phyloP scores from a whole-genome alignment of 2,329 filamentous ascomycete species.

The Tolypocladium capitatum region DNA sequence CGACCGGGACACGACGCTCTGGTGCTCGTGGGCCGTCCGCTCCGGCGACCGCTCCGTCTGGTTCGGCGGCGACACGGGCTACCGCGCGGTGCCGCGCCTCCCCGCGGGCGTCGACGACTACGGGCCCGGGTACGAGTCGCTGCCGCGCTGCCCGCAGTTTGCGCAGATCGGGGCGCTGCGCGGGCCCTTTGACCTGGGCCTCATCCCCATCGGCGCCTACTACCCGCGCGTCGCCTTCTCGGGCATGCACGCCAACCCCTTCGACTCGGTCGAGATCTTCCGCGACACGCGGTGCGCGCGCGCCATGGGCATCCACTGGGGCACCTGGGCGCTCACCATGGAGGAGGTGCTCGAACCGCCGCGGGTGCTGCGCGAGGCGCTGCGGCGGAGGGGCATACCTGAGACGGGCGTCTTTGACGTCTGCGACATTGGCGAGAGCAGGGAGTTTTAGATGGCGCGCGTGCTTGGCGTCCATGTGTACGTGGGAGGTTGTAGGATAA shows the following conservation, averaged over 20 bases:
- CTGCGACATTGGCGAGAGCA: slow-evolving; percentile 73
- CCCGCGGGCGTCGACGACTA: slow-evolving; percentile 57
- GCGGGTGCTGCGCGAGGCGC: slow-evolving; percentile 53
- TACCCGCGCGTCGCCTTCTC: slow-evolving; percentile 60
- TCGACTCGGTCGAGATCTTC: slow-evolving; percentile 84
- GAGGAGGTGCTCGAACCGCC: slow-evolving; percentile 83
- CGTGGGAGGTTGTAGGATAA: too few relatives aligned
- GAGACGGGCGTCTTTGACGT: slow-evolving; percentile 69
- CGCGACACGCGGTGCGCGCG: slow-evolving; percentile 62
- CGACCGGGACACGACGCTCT: slow-evolving; percentile 66
- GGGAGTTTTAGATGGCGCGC: slow-evolving; percentile 64
- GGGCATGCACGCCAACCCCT: slow-evolving; percentile 73
- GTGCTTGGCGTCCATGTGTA: too few relatives aligned
- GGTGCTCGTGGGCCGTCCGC: slow-evolving; percentile 73
- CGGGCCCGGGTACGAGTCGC: slow-evolving; percentile 46
- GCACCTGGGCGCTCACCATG: slow-evolving; percentile 72
- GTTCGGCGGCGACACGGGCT: slow-evolving; percentile 86
- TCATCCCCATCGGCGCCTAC: slow-evolving; percentile 92
- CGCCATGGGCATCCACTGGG: slow-evolving; percentile 88
- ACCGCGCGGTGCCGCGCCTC: slow-evolving; percentile 59
- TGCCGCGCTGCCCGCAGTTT: slow-evolving; percentile 73
- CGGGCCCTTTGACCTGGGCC: slow-evolving; percentile 78
- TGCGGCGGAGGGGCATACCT: slow-evolving; percentile 51
- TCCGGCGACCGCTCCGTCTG: slow-evolving; percentile 68
- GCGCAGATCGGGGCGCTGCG: slow-evolving; percentile 65